A percentile compares a stretch with the other conserved stretches of the same genome.
Conservation (phyloP, 257 asterid species). For the Rubia yunnanensis region DNA sequence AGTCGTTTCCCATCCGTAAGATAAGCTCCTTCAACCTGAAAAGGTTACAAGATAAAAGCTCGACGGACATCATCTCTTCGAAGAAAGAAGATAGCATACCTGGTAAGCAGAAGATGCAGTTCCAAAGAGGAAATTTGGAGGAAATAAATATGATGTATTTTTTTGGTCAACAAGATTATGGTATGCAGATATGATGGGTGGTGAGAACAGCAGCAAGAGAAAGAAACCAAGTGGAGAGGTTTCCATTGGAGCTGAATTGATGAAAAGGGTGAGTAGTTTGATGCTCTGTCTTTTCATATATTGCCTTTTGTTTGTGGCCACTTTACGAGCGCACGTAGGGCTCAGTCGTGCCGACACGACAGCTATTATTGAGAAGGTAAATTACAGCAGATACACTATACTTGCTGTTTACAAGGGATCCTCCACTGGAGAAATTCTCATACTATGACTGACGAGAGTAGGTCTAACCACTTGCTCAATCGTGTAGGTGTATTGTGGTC, state of each 20-base stretch:
- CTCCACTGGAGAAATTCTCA: too few species aligned
- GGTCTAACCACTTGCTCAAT: too few species aligned
- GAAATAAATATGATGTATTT: conserved; percentile 13
- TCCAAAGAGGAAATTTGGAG: conserved; percentile 17
- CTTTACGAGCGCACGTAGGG: too few species aligned
- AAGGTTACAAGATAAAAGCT: not conserved
- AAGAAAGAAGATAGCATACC: not conserved
- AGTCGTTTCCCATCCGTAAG: conserved; percentile 29
- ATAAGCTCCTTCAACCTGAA: conserved; percentile 43
- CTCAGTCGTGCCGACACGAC: too few species aligned
- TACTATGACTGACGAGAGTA: too few species aligned
- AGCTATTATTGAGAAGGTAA: too few species aligned
- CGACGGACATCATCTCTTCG: not conserved
- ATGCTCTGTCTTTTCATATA: not conserved
- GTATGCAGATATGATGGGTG: not conserved
- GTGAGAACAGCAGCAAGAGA: conserved; percentile 5
- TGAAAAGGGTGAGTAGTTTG: not conserved
- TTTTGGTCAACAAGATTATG: not conserved
- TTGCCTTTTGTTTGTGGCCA: not conserved
- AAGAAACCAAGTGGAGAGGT: not conserved
- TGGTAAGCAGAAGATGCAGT: conserved; percentile 19
- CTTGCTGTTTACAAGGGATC: too few species aligned
- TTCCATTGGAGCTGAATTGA: not conserved
- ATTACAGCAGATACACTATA: too few species aligned
- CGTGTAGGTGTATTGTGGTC: too few species aligned